These are phyloP conservation scores for Cudoniella acicularis DNA, from an alignment of 495 filamentous ascomycete genomes.

Conservation along the genomic window DNA sequence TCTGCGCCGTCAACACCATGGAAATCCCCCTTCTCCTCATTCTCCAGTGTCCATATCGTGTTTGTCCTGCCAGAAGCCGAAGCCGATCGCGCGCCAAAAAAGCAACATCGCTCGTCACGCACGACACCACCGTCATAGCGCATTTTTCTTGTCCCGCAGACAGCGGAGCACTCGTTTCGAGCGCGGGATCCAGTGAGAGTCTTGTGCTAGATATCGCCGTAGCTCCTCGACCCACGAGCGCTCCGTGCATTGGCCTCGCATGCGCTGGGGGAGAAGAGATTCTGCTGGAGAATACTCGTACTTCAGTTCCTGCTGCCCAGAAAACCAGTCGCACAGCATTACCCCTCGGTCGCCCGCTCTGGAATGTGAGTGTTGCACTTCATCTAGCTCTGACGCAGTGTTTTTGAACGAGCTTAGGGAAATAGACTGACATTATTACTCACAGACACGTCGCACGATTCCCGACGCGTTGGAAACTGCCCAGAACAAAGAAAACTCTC, in stretches of 20 bases:
- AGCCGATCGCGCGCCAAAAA: not conserved
- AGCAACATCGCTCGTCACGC: not conserved
- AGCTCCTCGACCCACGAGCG: not conserved
- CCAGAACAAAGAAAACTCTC: slow-evolving; percentile 4
- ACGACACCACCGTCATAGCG: not conserved
- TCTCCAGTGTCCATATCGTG: not conserved
- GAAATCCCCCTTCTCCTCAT: too few species aligned
- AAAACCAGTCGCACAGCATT: slow-evolving; percentile 5
- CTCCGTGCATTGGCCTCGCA: not conserved
- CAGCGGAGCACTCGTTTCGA: too few species aligned
- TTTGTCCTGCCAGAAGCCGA: not conserved
- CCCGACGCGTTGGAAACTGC: slow-evolving; percentile 13
- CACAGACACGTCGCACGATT: slow-evolving; percentile 11
- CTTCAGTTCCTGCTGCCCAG: not conserved
- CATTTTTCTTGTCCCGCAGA: not conserved
- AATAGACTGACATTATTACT: slow-evolving; percentile 8
- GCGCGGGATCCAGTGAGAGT: not conserved
- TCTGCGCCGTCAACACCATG: not conserved
- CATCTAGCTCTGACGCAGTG: not conserved
- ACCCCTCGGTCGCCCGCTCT: slow-evolving; percentile 5
- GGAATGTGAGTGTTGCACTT: slow-evolving; percentile 10
- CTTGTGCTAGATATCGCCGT: not conserved
- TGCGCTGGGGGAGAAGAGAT: not conserved
- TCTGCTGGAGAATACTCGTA: not conserved
- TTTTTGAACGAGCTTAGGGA: not conserved